Conservation (phyloP, 805 yeast genomes). For the Lipomyces chichibuensis region DNA sequence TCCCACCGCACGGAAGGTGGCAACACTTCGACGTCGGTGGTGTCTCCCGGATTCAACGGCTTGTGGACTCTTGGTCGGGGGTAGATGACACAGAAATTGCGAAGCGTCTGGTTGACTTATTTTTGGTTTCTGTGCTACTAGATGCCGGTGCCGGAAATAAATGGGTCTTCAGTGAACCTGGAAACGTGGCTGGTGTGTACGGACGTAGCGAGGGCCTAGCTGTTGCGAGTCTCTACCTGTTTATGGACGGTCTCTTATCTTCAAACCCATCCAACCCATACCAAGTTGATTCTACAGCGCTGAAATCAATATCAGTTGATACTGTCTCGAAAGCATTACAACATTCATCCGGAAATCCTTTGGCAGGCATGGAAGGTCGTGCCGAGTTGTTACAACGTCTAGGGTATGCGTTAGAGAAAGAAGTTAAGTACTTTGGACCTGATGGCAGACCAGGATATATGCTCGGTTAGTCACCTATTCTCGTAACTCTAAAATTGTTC, state of each 20-base stretch:
- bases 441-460: constrained; percentile 58
- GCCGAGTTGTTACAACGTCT: constrained; percentile 51
- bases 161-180: constrained; percentile 55
- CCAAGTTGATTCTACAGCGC: constrained; percentile 52
- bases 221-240: constrained; percentile 61
- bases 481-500: neutral
- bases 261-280: constrained; percentile 43
- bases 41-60: constrained; percentile 49
- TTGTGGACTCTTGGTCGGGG: constrained; percentile 48
- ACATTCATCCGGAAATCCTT: constrained; percentile 49
- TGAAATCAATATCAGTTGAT: constrained; percentile 46
- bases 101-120: constrained; percentile 58
- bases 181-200: constrained; percentile 42
- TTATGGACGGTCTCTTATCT: constrained; percentile 54
- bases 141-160: constrained; percentile 71
- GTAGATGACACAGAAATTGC: constrained; percentile 52
- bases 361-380: constrained; percentile 62
- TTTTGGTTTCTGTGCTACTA: constrained; percentile 61
- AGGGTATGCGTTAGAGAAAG: constrained; percentile 52
- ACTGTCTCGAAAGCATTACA: constrained; percentile 53
- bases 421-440: constrained; percentile 51
- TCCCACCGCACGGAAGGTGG: constrained; percentile 72
- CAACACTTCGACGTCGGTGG: constrained; percentile 63
- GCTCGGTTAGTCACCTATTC: constrained; percentile 37
- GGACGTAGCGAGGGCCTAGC: constrained; percentile 67